Conservation (phyloP, 345 rosid species). For the Melaleuca alternifolia region DNA sequence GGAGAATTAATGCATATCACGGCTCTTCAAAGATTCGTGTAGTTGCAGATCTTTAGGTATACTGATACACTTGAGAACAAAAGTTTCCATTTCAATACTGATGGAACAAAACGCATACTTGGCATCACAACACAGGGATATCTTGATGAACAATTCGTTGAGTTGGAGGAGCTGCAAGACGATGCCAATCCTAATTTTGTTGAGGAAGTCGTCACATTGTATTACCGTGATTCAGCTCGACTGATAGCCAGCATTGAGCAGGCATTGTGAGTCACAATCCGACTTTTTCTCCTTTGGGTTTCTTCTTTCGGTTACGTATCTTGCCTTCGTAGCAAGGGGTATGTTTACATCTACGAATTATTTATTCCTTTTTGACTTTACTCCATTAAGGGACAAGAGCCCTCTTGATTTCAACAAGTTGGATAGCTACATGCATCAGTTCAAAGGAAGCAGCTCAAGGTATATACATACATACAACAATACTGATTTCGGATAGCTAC, state of each 20-base stretch:
- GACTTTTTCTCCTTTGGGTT: not conserved
- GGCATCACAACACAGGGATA: slow-evolving; percentile 17
- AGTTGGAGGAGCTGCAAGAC: slow-evolving; percentile 63
- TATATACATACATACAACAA: not conserved
- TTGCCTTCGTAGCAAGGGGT: not conserved
- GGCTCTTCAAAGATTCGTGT: not conserved
- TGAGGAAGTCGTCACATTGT: slow-evolving; percentile 57
- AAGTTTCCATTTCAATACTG: not conserved
- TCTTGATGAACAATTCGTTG: slow-evolving; percentile 60
- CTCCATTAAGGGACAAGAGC: slow-evolving; percentile 29
- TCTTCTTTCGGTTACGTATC: not conserved
- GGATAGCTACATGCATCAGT: slow-evolving; percentile 82
- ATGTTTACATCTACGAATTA: not conserved
- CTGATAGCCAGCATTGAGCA: slow-evolving; percentile 38
- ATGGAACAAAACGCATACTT: not conserved
- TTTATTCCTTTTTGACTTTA: not conserved
- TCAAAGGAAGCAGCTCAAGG: slow-evolving; percentile 95
- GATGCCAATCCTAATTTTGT: slow-evolving; percentile 69
- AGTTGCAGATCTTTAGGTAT: not conserved
- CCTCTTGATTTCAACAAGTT: slow-evolving; percentile 55
- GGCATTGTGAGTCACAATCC: slow-evolving; percentile 30
- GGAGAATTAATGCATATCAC: not conserved
- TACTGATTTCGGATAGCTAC: not conserved
- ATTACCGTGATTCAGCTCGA: slow-evolving; percentile 54
- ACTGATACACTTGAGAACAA: not conserved